Evolutionary conservation across 208 protist genomes (phyloP), one percentile per base, ranked within the genome.

Genomic region (Sergeia podlipaevii): DNA sequence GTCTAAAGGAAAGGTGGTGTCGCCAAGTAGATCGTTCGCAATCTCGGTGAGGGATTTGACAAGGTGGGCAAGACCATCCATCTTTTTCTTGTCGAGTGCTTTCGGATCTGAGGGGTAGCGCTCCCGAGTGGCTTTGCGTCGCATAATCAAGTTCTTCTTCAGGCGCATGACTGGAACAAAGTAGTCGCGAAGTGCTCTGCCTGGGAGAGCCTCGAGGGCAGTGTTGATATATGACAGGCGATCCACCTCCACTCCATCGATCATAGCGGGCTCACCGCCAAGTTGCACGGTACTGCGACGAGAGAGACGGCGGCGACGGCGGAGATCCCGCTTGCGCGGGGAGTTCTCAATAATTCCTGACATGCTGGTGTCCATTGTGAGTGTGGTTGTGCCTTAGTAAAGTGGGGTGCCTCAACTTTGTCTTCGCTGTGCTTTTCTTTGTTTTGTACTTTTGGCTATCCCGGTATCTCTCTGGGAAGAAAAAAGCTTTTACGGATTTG

Each of bases 161-260:
- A 93, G 65, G 11, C 64, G 71, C 62, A 93, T 59, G 1, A 93
- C 58, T 7, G 86, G 86, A 0, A 67, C 72, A 56, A 93, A 90
- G 60, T 74, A 84, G 49, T 75, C 57, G 4, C 77, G 78, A 39
- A 93, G 67, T 4, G 77, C 57, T 23, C 68, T 64, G 13, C 86
- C 86, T 0, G 81, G 80, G 28, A 89, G 17, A 21, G 82, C 79
- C 45, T 70, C 65, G 10, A 93, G 77, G 33, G 86, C 80, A n/a
- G 86, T 93, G 59, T 77, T 80, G 10, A 93, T 74, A 67, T 85
- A 89, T n/a, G 71, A 72, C n/a, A 86, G 45, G 0, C 86, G 77
- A 26, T 93, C 86, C 13, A 80, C 44, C 15, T 77, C 57, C 46
- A 87, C 63, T 10, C 71, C 74, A 33, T 61, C 36, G n/a, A 69